Evolutionary conservation across 1,284 basidiomycete species (phyloP).

Genomic region (Athelia psychrophila): DNA sequence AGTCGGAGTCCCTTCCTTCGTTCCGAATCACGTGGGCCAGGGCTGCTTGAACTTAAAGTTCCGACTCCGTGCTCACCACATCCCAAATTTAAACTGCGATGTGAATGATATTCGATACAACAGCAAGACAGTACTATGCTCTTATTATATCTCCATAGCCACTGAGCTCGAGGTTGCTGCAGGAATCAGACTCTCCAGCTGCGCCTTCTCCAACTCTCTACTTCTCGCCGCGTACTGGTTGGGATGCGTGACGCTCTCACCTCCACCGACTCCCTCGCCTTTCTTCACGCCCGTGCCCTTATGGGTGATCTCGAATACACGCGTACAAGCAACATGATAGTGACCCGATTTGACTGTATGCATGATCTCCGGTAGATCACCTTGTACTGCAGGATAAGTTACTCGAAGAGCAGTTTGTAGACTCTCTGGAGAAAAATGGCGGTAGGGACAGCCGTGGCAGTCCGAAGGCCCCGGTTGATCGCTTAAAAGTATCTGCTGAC

Average conservation of each 20-base stretch:
- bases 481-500: constrained; percentile 83
- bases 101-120: background rate
- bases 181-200: constrained; percentile 20
- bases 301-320: constrained; percentile 96
- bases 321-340: constrained; percentile 96
- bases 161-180: background rate
- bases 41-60: too few species aligned
- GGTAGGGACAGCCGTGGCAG: constrained; percentile 93
- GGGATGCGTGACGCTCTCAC: constrained; percentile 92
- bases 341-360: constrained; percentile 79
- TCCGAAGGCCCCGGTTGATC: constrained; percentile 76
- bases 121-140: background rate
- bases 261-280: constrained; percentile 85
- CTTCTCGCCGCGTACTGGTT: constrained; percentile 81
- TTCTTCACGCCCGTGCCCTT: constrained; percentile 71
- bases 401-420: constrained; percentile 77
- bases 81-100: background rate
- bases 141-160: background rate
- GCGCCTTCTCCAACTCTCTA: constrained; percentile 58
- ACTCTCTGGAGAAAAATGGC: constrained; percentile 86
- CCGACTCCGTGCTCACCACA: too few species aligned
- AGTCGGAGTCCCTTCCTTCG: too few species aligned
- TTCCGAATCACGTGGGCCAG: too few species aligned
- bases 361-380: constrained; percentile 87
- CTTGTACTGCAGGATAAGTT: constrained; percentile 61